phyloP scores from a whole-genome alignment of 495 filamentous ascomycete genomes.

The Annulohypoxylon nitens region DNA sequence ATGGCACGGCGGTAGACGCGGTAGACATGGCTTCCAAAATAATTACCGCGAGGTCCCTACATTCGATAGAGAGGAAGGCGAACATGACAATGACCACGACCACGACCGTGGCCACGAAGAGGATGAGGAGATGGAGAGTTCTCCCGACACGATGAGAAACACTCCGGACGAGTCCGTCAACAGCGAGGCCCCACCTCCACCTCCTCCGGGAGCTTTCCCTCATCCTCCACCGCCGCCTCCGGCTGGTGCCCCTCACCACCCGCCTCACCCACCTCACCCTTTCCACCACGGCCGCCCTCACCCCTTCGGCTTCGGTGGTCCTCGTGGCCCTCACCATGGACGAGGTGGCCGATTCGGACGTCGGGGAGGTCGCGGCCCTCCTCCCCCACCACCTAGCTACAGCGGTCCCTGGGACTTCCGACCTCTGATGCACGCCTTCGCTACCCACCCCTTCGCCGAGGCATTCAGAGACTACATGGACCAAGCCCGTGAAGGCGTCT shows the following conservation, averaged over 20 bases:
- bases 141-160: conserved; percentile 41
- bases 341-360: conserved; percentile 45
- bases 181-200: conserved; percentile 27
- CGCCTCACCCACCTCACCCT: conserved; percentile 14
- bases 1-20: conserved; percentile 23
- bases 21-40: conserved; percentile 31
- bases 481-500: conserved; percentile 43
- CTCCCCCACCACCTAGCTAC: conserved; percentile 30
- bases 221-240: conserved; percentile 32
- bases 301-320: conserved; percentile 26
- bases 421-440: conserved; percentile 55
- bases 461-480: conserved; percentile 56
- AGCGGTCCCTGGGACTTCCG: conserved; percentile 56
- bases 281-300: conserved; percentile 34
- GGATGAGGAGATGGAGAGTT: conserved; percentile 34
- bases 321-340: conserved; percentile 32
- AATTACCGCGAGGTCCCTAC: conserved; percentile 19
- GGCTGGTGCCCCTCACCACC: conserved; percentile 28
- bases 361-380: conserved; percentile 27
- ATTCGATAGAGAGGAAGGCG: conserved; percentile 23
- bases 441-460: conserved; percentile 58
- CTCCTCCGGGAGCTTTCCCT: conserved; percentile 31
- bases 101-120: neutral
- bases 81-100: neutral
- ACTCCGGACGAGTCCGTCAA: conserved; percentile 38